A percentile compares a stretch with the other conserved stretches of the same genome.
These are phyloP conservation scores for Diaporthe sp. DNA, from an alignment of 2,329 filamentous ascomycete genomes.

Conservation along the genomic window DNA sequence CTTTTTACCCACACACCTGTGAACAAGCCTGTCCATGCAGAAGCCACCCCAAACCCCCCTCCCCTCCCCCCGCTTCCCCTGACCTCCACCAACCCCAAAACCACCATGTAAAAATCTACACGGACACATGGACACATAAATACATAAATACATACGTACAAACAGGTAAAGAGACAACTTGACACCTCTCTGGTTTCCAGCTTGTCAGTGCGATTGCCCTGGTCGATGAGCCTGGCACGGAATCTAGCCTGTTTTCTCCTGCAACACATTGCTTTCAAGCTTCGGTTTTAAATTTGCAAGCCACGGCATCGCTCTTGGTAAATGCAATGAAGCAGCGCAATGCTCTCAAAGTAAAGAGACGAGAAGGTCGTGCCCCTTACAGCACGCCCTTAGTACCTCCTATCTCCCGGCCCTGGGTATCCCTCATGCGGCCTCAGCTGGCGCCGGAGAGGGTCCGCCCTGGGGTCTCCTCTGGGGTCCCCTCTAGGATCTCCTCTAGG, in stretches of 20 bases:
- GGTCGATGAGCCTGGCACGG: not conserved
- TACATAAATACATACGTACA: conserved; percentile 24
- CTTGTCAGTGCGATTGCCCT: not conserved
- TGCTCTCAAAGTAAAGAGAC: not conserved
- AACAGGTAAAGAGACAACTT: not conserved
- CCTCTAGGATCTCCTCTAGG: conserved; percentile 6
- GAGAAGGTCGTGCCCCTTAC: not conserved
- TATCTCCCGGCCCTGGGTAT: conserved; percentile 36
- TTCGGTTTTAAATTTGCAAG: not conserved
- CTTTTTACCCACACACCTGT: not conserved
- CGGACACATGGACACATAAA: conserved; percentile 19
- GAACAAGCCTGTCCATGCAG: conserved; percentile 12
- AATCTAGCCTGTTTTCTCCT: not conserved
- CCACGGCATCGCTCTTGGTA: not conserved
- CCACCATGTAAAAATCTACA: conserved; percentile 26
- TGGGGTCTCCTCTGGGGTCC: conserved; percentile 7
- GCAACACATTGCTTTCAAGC: not conserved
- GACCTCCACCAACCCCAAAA: not conserved
- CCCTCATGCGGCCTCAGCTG: conserved; percentile 39
- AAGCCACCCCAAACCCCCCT: not conserved
- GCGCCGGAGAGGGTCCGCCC: conserved; percentile 34
- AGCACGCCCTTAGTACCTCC: conserved; percentile 31
- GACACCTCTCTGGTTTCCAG: not conserved
- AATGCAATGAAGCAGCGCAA: not conserved
- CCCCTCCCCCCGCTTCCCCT: not conserved